Evolutionary conservation across 441 rosid species (phyloP).

Genomic region (Pelargonium exstipulatum): DNA sequence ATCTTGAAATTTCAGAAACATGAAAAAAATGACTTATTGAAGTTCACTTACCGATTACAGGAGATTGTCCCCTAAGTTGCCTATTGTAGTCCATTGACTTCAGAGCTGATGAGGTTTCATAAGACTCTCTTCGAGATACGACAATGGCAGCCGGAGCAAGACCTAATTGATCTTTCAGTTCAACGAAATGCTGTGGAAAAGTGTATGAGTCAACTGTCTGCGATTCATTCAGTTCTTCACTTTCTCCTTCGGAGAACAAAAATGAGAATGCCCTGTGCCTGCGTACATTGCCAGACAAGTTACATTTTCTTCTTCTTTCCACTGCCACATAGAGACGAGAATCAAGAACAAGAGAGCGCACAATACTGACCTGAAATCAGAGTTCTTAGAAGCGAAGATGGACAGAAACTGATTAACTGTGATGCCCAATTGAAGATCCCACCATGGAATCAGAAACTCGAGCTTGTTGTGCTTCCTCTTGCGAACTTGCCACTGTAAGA

Average conservation of each 20-base stretch:
- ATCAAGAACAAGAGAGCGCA: slow-evolving; percentile 5
- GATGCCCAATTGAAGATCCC: slow-evolving; percentile 85
- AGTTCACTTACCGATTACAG: slow-evolving; percentile 45
- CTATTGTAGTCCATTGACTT: slow-evolving; percentile 58
- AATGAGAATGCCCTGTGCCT: slow-evolving; percentile 83
- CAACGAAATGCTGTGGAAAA: slow-evolving; percentile 72
- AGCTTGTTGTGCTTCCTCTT: slow-evolving; percentile 72
- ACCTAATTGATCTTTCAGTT: slow-evolving; percentile 56
- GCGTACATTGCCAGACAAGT: slow-evolving; percentile 20
- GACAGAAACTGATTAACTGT: slow-evolving; percentile 85
- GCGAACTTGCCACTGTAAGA: slow-evolving; percentile 85
- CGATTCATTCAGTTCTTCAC: slow-evolving; percentile 57
- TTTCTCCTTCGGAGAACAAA: slow-evolving; percentile 71
- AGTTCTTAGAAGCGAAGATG: slow-evolving; percentile 67
- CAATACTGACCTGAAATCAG: slow-evolving; percentile 61
- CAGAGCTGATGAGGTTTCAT: slow-evolving; percentile 49
- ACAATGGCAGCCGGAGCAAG: slow-evolving; percentile 84
- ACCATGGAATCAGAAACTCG: slow-evolving; percentile 83
- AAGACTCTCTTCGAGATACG: slow-evolving; percentile 45
- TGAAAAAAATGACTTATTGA: background rate
- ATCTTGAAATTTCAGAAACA: background rate
- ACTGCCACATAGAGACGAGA: background rate
- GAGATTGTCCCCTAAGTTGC: slow-evolving; percentile 43
- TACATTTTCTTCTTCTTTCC: background rate
- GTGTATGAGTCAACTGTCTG: slow-evolving; percentile 72